These are phyloP conservation scores for Carpinus fangiana DNA, from an alignment of 306 rosid genomes.

Conservation along the genomic window DNA sequence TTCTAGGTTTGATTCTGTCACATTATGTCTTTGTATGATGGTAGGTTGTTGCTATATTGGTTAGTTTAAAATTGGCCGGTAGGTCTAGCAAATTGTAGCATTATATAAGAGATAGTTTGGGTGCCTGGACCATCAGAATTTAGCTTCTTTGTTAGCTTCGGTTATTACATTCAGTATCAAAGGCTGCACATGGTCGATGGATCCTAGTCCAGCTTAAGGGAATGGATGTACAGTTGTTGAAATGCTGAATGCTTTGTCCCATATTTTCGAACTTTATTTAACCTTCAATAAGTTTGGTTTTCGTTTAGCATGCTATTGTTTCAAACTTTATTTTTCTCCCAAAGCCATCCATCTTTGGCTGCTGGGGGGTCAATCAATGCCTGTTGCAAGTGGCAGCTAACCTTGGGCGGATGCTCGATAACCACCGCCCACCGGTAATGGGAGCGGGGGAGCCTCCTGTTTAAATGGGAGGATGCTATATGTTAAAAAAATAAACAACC, in stretches of 20 bases:
- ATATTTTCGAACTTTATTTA: neutral
- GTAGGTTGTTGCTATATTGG: constrained; percentile 25
- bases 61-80: constrained; percentile 23
- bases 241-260: neutral
- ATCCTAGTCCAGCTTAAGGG: neutral
- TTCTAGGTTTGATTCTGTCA: constrained; percentile 6
- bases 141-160: constrained; percentile 29
- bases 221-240: neutral
- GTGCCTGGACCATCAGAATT: constrained; percentile 31
- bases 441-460: too few relatives aligned
- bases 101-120: constrained; percentile 17
- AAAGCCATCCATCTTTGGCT: neutral
- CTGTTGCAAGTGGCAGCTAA: neutral
- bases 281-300: neutral
- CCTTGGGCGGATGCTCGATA: neutral
- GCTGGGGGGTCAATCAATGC: neutral
- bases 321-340: neutral
- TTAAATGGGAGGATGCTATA: too few relatives aligned
- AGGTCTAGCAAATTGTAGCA: constrained; percentile 32
- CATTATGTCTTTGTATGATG: constrained; percentile 32
- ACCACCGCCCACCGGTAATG: neutral
- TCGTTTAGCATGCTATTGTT: neutral
- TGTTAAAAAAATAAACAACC: too few relatives aligned
- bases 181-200: neutral
- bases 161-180: neutral